A percentile compares a stretch with the other conserved stretches of the same genome.
Evolutionary conservation across 306 rosid species (phyloP).

Genomic region (Prunus mume): DNA sequence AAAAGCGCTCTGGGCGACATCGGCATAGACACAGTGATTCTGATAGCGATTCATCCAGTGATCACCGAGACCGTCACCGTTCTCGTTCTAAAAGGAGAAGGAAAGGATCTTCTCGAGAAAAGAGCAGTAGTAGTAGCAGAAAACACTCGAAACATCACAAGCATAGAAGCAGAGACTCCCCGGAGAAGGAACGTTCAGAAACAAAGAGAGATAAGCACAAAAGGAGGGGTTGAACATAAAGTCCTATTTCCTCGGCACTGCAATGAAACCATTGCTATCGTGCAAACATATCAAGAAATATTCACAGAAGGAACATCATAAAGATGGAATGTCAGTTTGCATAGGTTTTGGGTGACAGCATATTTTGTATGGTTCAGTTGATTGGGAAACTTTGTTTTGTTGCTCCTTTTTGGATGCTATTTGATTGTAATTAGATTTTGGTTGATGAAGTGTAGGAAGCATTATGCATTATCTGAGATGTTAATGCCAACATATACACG

Average conservation of each 20-base stretch:
- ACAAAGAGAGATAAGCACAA: slow-evolving; percentile 49
- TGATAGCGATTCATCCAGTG: slow-evolving; percentile 53
- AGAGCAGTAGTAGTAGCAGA: slow-evolving; percentile 48
- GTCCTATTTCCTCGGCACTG: neutral
- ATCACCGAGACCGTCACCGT: slow-evolving; percentile 35
- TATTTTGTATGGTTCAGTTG: neutral
- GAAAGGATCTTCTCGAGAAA: slow-evolving; percentile 65
- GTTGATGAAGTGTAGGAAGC: neutral
- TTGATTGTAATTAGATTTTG: neutral
- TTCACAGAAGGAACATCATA: too few relatives aligned
- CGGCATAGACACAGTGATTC: slow-evolving; percentile 46
- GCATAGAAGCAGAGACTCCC: slow-evolving; percentile 55
- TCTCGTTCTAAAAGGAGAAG: slow-evolving; percentile 58
- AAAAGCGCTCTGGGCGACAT: slow-evolving; percentile 54
- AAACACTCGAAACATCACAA: slow-evolving; percentile 64
- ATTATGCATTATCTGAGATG: neutral
- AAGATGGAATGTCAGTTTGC: neutral
- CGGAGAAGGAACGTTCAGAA: slow-evolving; percentile 44
- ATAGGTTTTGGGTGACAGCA: neutral
- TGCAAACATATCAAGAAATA: too few relatives aligned
- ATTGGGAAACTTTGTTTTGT: neutral
- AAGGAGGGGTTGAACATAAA: slow-evolving; percentile 42
- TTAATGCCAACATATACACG: too few relatives aligned
- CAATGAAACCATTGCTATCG: too few relatives aligned
- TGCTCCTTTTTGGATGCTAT: neutral